Base-by-base conservation (phyloP, 2,329 filamentous ascomycete genomes). In the Botryotinia globosa region DNA sequence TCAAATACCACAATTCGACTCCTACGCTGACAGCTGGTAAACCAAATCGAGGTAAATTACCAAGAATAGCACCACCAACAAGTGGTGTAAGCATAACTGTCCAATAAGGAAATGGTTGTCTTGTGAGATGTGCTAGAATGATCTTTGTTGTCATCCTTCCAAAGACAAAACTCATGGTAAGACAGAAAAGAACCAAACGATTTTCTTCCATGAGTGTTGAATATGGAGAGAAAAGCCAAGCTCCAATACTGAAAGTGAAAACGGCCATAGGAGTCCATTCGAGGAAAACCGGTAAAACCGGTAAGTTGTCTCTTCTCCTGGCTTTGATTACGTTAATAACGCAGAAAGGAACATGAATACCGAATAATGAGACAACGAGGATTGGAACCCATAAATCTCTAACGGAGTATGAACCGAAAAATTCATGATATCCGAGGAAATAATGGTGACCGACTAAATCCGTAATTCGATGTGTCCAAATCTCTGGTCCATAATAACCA, bases 91-190 rank as follows among this genome's bases (percentile, higher is more conserved):
- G 87, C 88, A 98, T 92, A 66, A 96, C 88, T 18, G 96, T 98
- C 94, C 94, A 98, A 87, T 93, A 97, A 1, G 96, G 96, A 83
- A 98, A 99, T 5, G 95, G 93, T 82, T 98, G 96, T 75, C 90
- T 90, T 2, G 96, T 96, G 69, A 99, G 86, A 82, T 99, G 96
- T 4, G 96, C 95, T 29, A 99, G 90, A 80, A 99, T 99, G 83
- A 98, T 98, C 85, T 98, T 99, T 56, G 96, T 99, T 0, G 96
- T 98, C 91, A 99, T 94, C 77, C 96, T 92, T 51, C 96, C 96
- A 82, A 99, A 98, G 73, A 98, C 96, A 79, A 98, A 94, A n/a
- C 93, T 92, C 86, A 98, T 92, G 74, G 93, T 97, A 74, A 97
- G 83, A 84, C 94, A 98, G 82, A 97, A 97, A 64, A 98, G 88